A percentile compares a stretch with the other conserved stretches of the same genome.
Conservation (phyloP, 1,284 basidiomycete species). For the Puccinia coronata region DNA sequence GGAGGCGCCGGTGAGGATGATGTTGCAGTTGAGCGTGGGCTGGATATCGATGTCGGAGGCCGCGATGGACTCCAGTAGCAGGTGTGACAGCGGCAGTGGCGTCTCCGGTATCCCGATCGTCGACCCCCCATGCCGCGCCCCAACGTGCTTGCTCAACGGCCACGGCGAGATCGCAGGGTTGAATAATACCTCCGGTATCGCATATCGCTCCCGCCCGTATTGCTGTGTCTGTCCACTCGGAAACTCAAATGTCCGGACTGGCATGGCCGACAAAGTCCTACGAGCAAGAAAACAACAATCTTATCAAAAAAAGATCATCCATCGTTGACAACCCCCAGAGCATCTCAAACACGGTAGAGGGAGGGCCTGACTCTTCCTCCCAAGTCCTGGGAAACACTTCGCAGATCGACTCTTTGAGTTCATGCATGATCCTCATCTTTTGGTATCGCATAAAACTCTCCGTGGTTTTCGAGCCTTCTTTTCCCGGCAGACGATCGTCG, state of each 20-base stretch:
- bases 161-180: constrained; percentile 57
- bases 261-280: constrained; percentile 64
- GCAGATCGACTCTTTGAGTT: constrained; percentile 86
- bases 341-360: neutral
- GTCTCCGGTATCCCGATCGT: constrained; percentile 63
- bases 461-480: constrained; percentile 65
- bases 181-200: constrained; percentile 87
- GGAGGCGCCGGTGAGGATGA: constrained; percentile 91
- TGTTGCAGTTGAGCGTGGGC: constrained; percentile 82
- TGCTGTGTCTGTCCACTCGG: constrained; percentile 86
- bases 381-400: constrained; percentile 81
- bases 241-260: constrained; percentile 78
- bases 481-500: constrained; percentile 68
- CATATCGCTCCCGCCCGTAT: constrained; percentile 79
- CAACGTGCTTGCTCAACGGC: constrained; percentile 8
- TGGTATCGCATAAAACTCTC: constrained; percentile 78
- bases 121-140: constrained; percentile 51
- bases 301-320: neutral
- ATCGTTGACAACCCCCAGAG: no score
- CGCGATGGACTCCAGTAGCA: constrained; percentile 77
- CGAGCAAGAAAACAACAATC: constrained; percentile 61
- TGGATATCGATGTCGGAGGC: constrained; percentile 89
- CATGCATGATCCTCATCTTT: constrained; percentile 82
- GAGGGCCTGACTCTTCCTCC: constrained; percentile 73
- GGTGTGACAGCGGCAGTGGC: constrained; percentile 67